A percentile compares a stretch with the other conserved stretches of the same genome.
phyloP scores from a whole-genome alignment of 495 filamentous ascomycete species.

The Aspergillus baeticus region DNA sequence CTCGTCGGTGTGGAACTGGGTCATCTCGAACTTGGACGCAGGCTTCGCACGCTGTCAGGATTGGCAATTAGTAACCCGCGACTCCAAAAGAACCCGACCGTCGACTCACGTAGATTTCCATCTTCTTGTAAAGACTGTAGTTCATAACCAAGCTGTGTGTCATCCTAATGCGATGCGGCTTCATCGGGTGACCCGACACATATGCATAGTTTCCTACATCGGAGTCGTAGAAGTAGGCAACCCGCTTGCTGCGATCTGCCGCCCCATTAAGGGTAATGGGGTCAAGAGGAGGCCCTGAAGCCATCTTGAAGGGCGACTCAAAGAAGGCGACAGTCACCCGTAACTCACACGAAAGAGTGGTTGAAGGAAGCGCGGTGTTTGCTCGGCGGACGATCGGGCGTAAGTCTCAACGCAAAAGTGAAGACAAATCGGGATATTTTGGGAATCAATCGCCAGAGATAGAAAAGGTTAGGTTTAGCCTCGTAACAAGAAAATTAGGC shows the following conservation, averaged over 20 bases:
- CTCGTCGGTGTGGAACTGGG: conserved; percentile 98
- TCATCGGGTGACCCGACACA: conserved; percentile 98
- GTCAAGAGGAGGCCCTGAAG: conserved; percentile 54
- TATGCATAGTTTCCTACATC: conserved; percentile 98
- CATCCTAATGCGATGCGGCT: conserved; percentile 96
- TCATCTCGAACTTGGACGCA: conserved; percentile 95
- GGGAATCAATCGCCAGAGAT: neutral
- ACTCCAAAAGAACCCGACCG: neutral
- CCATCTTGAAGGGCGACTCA: conserved; percentile 28
- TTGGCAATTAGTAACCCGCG: conserved; percentile 23
- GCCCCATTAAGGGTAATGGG: conserved; percentile 45
- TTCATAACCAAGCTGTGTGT: conserved; percentile 99
- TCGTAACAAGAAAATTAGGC: neutral
- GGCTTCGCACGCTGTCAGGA: conserved; percentile 86
- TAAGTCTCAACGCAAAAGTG: neutral
- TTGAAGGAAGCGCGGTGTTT: conserved; percentile 18
- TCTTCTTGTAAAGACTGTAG: conserved; percentile 95
- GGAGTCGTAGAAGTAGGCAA: conserved; percentile 97
- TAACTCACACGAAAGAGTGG: neutral
- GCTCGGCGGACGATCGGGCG: conserved; percentile 9
- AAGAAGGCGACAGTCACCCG: neutral
- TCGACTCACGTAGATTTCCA: conserved; percentile 94
- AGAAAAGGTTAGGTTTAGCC: neutral
- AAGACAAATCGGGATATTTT: neutral
- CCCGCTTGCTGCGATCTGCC: conserved; percentile 63